Evolutionary conservation across 1,139 yeast genomes (phyloP).

Genomic region (Chernovozyma aurita): DNA sequence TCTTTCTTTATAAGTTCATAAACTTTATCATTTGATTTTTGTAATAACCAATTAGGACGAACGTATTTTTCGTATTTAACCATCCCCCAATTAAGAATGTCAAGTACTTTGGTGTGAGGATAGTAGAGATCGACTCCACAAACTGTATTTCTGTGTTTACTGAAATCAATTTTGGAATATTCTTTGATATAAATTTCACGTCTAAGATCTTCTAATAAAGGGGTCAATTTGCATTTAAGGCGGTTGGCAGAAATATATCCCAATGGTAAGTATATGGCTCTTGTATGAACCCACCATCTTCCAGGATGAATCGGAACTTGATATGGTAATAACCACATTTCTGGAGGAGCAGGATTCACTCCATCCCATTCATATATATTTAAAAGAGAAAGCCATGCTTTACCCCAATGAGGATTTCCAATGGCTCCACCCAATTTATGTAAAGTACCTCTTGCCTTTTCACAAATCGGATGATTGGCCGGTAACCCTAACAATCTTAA

Average conservation of each 20-base stretch:
- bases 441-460: constrained; percentile 72
- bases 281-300: constrained; percentile 98
- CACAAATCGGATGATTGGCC: constrained; percentile 70
- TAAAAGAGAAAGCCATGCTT: constrained; percentile 78
- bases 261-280: constrained; percentile 86
- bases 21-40: constrained; percentile 48
- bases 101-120: constrained; percentile 74
- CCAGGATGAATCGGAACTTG: constrained; percentile 85
- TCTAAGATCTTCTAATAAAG: constrained; percentile 61
- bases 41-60: constrained; percentile 71
- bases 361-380: constrained; percentile 93
- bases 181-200: constrained; percentile 61
- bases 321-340: constrained; percentile 86
- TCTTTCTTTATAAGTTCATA: constrained; percentile 72
- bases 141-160: constrained; percentile 70
- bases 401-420: constrained; percentile 96
- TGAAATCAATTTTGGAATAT: constrained; percentile 65
- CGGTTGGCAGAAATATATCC: constrained; percentile 70
- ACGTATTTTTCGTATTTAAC: constrained; percentile 61
- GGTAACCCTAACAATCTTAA: constrained; percentile 74
- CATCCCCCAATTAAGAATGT: constrained; percentile 58
- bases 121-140: constrained; percentile 92
- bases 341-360: constrained; percentile 97
- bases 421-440: constrained; percentile 82
- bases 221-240: constrained; percentile 56